Base-by-base conservation (phyloP, 2,329 filamentous ascomycete species). In the Knufia petricola region DNA sequence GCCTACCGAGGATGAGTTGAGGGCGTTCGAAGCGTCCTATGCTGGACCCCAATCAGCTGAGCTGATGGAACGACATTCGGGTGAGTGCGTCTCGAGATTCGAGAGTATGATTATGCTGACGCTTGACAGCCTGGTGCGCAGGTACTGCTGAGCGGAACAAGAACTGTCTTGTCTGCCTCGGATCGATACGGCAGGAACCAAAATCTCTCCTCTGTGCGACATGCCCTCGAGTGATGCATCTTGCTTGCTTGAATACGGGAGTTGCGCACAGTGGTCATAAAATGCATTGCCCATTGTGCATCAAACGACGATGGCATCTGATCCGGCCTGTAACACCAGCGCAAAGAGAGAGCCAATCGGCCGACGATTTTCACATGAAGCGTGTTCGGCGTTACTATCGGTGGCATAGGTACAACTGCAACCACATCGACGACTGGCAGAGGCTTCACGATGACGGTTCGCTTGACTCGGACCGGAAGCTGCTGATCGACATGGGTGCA, bases 261-360 rank as follows among this genome's bases (percentile, higher is more conserved):
- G 38, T 20, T 6, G 10, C 17, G 4, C 38, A 41, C 21, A n/a
- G 34, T 6, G 34, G 21, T 8, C 38, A 41, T 24, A 4, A 8
- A 19, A 41, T 9, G 15, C 21, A 24, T n/a, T 41, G 38, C 21
- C 38, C 38, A 13, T n/a, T 41, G 15, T 41, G 38, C 38, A n/a
- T 41, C 38, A 41, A 41, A 19, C 38, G 38, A 7, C 12, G 38
- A n/a, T 41, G 38, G 38, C 38, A 41, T n/a, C n/a, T 41, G 15
- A 20, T 41, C 19, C 38, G 17, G 9, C 6, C 38, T 8, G 38
- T 24, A 8, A 24, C 38, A 4, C 38, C 21, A n/a, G 21, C 15
- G 9, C 15, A 41, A 24, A 9, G 21, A 4, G 38, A 24, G 6
- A 20, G 21, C 6, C 21, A 41, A 6, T 24, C 38, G 17, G 38